Percentiles rank a stretch among this genome's conserved stretches.
These are phyloP conservation scores for Talaromyces sp. DNA, from an alignment of 2,329 filamentous ascomycete species.

Conservation along the genomic window DNA sequence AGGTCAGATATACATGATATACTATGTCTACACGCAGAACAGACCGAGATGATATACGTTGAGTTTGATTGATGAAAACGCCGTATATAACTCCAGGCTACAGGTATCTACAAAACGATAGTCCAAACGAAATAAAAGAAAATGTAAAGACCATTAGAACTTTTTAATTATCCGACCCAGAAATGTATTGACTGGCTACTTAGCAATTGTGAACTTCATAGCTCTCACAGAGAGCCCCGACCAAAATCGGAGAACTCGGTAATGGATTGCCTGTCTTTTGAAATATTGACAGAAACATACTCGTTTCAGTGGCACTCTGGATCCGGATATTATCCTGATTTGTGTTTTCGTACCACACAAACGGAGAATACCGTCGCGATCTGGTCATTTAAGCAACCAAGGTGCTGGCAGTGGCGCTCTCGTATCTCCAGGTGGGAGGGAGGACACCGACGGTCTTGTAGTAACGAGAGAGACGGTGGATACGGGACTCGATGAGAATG, in stretches of 20 bases:
- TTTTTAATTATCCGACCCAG: constrained; percentile 9
- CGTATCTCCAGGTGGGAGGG: constrained; percentile 97
- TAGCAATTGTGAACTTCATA: constrained; percentile 9
- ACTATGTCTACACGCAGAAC: neutral
- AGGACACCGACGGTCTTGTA: constrained; percentile 91
- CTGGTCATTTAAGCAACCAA: constrained; percentile 72
- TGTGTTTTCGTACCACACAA: neutral
- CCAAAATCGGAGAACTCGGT: neutral
- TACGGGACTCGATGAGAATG: constrained; percentile 99
- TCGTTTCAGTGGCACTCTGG: constrained; percentile 2
- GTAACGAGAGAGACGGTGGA: constrained; percentile 98
- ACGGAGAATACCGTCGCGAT: neutral
- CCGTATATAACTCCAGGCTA: constrained; percentile 8
- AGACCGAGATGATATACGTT: too few relatives aligned
- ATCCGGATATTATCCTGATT: neutral
- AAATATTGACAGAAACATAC: neutral
- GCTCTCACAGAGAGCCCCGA: neutral
- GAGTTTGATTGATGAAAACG: neutral
- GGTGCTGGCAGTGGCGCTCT: constrained; percentile 93
- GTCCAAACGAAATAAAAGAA: neutral
- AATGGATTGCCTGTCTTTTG: neutral
- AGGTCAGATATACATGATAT: constrained; percentile 39
- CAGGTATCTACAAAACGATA: constrained; percentile 9
- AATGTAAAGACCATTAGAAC: constrained; percentile 1
- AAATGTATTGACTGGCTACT: constrained; percentile 9